A percentile compares a stretch with the other conserved stretches of the same genome.
Evolutionary conservation across 208 protist genomes (phyloP).

Genomic region (Trypanosomatidae sp.): DNA sequence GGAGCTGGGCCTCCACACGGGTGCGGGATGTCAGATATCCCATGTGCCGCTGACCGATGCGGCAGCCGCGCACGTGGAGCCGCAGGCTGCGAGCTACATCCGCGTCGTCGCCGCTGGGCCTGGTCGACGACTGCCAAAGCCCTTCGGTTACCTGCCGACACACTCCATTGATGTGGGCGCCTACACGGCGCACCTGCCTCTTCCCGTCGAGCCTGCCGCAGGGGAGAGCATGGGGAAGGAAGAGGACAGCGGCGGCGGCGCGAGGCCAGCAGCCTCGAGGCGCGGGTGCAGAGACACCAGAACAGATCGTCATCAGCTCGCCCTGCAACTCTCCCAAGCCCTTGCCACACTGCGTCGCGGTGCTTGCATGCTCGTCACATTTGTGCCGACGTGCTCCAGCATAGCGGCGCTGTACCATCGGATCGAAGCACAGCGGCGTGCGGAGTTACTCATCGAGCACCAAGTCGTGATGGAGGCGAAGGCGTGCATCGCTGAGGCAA

Average conservation of each 20-base stretch:
- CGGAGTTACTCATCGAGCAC: slow-evolving; percentile 44
- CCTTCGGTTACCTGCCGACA: slow-evolving; percentile 41
- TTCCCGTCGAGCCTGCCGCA: slow-evolving; percentile 16
- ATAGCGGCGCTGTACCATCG: slow-evolving; percentile 40
- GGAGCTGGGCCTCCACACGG: slow-evolving; percentile 50
- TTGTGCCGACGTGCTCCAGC: slow-evolving; percentile 44
- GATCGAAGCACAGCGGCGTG: slow-evolving; percentile 35
- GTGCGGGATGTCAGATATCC: slow-evolving; percentile 51
- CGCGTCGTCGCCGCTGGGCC: slow-evolving; percentile 35
- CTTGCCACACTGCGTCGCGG: slow-evolving; percentile 39
- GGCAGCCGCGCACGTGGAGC: slow-evolving; percentile 36
- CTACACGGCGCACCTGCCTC: slow-evolving; percentile 56
- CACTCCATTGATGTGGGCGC: slow-evolving; percentile 54
- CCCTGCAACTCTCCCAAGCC: slow-evolving; percentile 42
- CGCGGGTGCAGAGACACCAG: background rate
- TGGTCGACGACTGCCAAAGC: slow-evolving; percentile 27
- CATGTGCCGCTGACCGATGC: slow-evolving; percentile 55
- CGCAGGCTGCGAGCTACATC: slow-evolving; percentile 40
- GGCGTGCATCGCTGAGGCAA: slow-evolving; percentile 53
- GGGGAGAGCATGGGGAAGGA: background rate
- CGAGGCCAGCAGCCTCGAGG: background rate
- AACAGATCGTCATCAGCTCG: slow-evolving; percentile 21
- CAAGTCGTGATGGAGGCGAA: slow-evolving; percentile 35
- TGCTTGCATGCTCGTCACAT: slow-evolving; percentile 51
- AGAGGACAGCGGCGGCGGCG: slow-evolving; percentile 2